Evolutionary conservation across 345 rosid genomes (phyloP), one percentile per base, ranked within the genome.

Genomic region (Psidium friedrichsthalianum): DNA sequence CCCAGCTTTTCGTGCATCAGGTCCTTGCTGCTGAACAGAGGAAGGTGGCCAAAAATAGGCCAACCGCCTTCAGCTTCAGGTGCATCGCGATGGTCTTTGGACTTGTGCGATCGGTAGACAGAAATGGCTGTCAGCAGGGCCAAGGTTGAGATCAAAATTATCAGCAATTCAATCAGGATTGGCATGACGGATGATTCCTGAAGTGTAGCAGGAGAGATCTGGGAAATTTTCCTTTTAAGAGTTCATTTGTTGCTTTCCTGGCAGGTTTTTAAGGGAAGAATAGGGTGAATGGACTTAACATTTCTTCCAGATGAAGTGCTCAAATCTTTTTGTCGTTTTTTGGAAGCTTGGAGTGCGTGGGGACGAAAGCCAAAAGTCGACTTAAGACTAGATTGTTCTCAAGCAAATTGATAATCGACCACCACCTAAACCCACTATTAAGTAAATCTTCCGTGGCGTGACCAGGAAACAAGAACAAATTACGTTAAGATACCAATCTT

Each of bases 21-120:
- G 57, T 89, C 83, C 22, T 78, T n/a, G 53, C 85, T 86, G 6
- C 82, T 85, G 2, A 90, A 84, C 69, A 90, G 90, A 82, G 88
- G 91, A 86, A 88, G 52, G 76, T 90, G 93, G 11, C 94, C 94
- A 11, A 91, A 80, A 10, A 90, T 27, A 49, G 91, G 92, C 90
- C 89, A 89, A 15, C 90, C 88, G 6, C 92, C 90, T 3, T 76
- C 32, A 0, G 85, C 92, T 82, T 89, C 86, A 2, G 91, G 92
- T n/a, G 69, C 89, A 20, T 47, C 80, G 74, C 84, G 69, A 22
- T 6, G 2, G 24, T 82, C 76, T 32, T 64, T 64, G 42, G 76
- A 64, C 76, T 0, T 29, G 42, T 29, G 11, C 15, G 22, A 64
- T 29, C 76, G 42, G 76, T 64, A 64, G 11, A 64, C 44, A 64